Conservation (phyloP, 1,284 basidiomycete genomes). For the Lignosus rhinocerotis region DNA sequence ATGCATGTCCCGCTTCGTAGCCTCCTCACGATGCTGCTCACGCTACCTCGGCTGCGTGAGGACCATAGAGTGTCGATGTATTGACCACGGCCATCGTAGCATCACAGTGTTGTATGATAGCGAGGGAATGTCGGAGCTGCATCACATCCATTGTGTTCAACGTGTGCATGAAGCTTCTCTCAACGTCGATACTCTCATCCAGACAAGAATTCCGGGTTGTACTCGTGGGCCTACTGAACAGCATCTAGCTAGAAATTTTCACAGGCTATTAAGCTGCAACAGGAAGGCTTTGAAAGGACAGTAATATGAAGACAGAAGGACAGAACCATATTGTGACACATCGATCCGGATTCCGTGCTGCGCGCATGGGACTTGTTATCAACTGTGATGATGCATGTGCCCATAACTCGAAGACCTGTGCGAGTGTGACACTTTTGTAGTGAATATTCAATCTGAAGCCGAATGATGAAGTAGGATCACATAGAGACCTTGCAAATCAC, state of each 20-base stretch:
- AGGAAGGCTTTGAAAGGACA: neutral
- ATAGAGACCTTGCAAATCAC: no score
- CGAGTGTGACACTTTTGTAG: neutral
- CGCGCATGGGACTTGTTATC: neutral
- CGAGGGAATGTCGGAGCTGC: slow-evolving; percentile 15
- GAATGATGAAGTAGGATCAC: no score
- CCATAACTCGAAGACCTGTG: neutral
- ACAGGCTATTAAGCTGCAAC: neutral
- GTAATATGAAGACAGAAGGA: neutral
- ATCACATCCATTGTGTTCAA: neutral
- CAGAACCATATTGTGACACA: neutral
- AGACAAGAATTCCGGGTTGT: neutral
- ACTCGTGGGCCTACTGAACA: neutral
- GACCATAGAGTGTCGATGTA: neutral
- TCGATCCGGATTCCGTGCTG: neutral
- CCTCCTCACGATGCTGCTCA: slow-evolving; percentile 27
- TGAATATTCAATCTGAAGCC: neutral
- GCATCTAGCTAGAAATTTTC: neutral
- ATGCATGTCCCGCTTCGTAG: slow-evolving; percentile 7
- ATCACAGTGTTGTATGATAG: slow-evolving; percentile 9
- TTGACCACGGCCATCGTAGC: slow-evolving; percentile 1
- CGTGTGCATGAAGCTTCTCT: neutral
- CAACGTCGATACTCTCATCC: neutral
- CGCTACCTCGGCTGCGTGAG: slow-evolving; percentile 12
- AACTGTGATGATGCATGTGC: neutral